Percentiles rank a stretch among this genome's conserved stretches.
phyloP scores from a whole-genome alignment of 306 rosid genomes.

The Alnus glutinosa region DNA sequence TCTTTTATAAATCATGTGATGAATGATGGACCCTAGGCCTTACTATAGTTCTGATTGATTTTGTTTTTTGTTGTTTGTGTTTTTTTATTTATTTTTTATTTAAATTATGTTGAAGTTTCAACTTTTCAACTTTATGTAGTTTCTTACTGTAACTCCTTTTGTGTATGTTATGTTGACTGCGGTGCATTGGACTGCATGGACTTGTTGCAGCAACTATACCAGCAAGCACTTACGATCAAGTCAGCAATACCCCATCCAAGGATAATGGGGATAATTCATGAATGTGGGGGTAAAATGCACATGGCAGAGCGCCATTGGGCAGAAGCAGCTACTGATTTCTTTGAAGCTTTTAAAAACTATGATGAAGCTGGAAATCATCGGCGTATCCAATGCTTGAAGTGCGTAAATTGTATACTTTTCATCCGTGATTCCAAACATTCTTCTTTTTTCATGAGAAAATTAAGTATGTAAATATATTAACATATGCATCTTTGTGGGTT shows the following conservation, averaged over 20 bases:
- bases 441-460: background rate
- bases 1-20: background rate
- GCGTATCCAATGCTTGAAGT: constrained; percentile 98
- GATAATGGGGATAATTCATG: constrained; percentile 97
- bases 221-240: constrained; percentile 91
- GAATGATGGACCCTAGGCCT: background rate
- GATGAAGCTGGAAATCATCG: constrained; percentile 98
- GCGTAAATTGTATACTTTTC: constrained; percentile 26
- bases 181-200: constrained; percentile 23
- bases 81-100: background rate
- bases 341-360: constrained; percentile 94
- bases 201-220: constrained; percentile 93
- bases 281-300: constrained; percentile 99
- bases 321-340: constrained; percentile 95
- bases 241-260: constrained; percentile 99
- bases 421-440: constrained; percentile 18
- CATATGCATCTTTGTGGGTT: too few relatives aligned
- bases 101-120: background rate
- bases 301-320: constrained; percentile 99
- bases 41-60: background rate
- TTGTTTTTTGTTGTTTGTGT: background rate
- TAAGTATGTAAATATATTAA: constrained; percentile 2
- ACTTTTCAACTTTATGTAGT: background rate
- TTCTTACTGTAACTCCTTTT: background rate
- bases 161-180: constrained; percentile 25